phyloP scores from a whole-genome alignment of 495 filamentous ascomycete species.

The Astrothelium subdiscretum region DNA sequence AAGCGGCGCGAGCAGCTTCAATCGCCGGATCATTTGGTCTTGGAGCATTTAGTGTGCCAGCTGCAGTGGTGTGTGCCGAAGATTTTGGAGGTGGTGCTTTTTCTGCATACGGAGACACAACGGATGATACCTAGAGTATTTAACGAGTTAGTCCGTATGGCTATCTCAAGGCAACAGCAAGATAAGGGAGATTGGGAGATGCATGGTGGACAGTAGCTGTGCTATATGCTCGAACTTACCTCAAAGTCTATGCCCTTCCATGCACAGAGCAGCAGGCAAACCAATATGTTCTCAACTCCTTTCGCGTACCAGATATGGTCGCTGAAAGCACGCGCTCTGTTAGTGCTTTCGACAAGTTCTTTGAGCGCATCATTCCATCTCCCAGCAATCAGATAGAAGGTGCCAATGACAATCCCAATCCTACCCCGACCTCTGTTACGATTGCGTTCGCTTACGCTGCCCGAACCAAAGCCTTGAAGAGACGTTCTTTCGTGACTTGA shows the following conservation, averaged over 20 bases:
- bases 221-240: slow-evolving; percentile 34
- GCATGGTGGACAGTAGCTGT: background rate
- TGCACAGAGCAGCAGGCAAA: slow-evolving; percentile 71
- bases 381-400: slow-evolving; percentile 76
- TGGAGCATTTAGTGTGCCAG: background rate
- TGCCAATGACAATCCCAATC: slow-evolving; percentile 68
- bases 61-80: background rate
- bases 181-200: no score
- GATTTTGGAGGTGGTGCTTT: background rate
- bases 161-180: background rate
- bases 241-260: slow-evolving; percentile 83
- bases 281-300: slow-evolving; percentile 73
- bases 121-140: background rate
- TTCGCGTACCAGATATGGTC: slow-evolving; percentile 97
- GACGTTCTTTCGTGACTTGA: slow-evolving; percentile 66
- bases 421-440: slow-evolving; percentile 76
- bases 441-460: slow-evolving; percentile 57
- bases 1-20: slow-evolving; percentile 18
- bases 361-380: slow-evolving; percentile 82
- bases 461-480: slow-evolving; percentile 73
- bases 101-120: background rate
- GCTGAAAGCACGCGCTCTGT: slow-evolving; percentile 63
- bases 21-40: background rate
- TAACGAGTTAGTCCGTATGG: background rate
- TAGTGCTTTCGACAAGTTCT: slow-evolving; percentile 70